A percentile compares a stretch with the other conserved stretches of the same genome.
Conservation (phyloP, 2,329 filamentous ascomycete genomes). For the Claviceps fusiformis region DNA sequence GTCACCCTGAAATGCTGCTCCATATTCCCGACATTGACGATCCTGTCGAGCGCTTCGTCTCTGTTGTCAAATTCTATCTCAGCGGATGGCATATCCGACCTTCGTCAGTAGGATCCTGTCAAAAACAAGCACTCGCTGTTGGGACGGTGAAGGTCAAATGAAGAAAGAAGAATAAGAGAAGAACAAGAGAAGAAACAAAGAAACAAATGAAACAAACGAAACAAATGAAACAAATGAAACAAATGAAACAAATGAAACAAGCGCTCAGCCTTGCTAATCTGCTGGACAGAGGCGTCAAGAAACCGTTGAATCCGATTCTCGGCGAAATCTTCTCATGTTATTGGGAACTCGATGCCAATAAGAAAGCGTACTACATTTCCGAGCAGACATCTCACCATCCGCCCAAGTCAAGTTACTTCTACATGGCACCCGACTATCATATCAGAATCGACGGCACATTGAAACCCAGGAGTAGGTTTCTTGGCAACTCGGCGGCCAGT, state of each 20-base stretch:
- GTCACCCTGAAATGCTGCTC: constrained; percentile 89
- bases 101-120: constrained; percentile 46
- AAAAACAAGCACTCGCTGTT: background rate
- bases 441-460: constrained; percentile 92
- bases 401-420: constrained; percentile 98
- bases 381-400: constrained; percentile 98
- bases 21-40: constrained; percentile 81
- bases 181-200: too few species aligned
- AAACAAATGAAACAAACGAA: too few species aligned
- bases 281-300: constrained; percentile 73
- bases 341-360: constrained; percentile 80
- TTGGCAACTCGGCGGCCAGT: constrained; percentile 94
- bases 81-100: constrained; percentile 99
- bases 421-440: constrained; percentile 85
- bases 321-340: constrained; percentile 92
- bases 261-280: background rate
- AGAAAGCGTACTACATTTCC: constrained; percentile 85
- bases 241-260: background rate
- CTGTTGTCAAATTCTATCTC: constrained; percentile 94
- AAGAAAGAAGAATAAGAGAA: background rate
- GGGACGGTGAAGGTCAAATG: background rate
- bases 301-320: constrained; percentile 90
- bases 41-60: constrained; percentile 76
- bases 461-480: constrained; percentile 86
- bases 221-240: background rate